phyloP scores from a whole-genome alignment of 108 stramenopile genomes.

The Nannochloropsis salina region DNA sequence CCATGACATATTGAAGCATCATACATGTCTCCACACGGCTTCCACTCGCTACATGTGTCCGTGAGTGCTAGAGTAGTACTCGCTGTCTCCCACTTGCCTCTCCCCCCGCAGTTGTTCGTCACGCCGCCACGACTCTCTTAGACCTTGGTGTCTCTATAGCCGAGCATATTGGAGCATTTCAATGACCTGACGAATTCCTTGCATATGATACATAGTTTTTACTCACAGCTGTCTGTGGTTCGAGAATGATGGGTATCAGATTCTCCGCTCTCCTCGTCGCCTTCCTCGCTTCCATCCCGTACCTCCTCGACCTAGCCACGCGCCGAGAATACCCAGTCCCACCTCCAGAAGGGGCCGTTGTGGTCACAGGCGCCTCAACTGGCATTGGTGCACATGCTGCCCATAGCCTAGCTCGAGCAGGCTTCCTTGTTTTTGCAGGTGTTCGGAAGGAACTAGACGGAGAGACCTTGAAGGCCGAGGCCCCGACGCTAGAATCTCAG shows the following conservation, averaged over 20 bases:
- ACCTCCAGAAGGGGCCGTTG: background rate
- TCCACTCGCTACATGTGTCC: too few relatives aligned
- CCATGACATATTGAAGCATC: too few relatives aligned
- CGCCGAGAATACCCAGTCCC: background rate
- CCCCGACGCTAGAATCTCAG: background rate
- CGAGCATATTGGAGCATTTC: too few relatives aligned
- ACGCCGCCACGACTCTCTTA: too few relatives aligned
- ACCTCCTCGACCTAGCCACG: background rate
- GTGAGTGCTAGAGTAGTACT: too few relatives aligned
- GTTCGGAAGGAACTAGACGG: slow-evolving; percentile 14
- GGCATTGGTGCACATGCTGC: slow-evolving; percentile 22
- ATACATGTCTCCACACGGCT: too few relatives aligned
- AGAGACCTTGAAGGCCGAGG: background rate
- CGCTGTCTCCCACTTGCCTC: too few relatives aligned
- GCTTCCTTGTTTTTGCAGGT: slow-evolving; percentile 4
- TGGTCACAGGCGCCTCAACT: slow-evolving; percentile 19
- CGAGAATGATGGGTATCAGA: background rate
- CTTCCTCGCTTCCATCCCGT: background rate
- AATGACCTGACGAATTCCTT: too few relatives aligned
- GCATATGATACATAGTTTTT: too few relatives aligned
- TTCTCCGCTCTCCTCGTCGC: background rate
- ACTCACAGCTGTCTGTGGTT: too few relatives aligned
- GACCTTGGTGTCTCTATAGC: too few relatives aligned
- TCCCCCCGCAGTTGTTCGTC: too few relatives aligned
- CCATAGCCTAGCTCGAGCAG: background rate